Evolutionary conservation across 768 basidiomycete genomes (phyloP), one percentile per base, ranked within the genome.

Genomic region (Mycena alexandri): DNA sequence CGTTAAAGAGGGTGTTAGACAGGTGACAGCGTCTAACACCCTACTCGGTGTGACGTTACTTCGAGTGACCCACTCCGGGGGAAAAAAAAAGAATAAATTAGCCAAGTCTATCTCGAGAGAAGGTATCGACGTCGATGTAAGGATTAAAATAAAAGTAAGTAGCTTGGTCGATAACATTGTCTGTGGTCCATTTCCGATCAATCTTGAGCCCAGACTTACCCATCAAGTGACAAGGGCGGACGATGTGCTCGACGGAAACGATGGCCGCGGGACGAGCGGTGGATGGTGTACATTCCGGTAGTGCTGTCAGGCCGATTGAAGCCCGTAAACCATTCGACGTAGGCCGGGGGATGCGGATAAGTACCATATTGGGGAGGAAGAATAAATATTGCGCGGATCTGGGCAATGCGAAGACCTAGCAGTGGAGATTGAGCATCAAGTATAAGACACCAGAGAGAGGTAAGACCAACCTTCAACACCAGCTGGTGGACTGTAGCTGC

Each of bases 281-380:
- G 60, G 11, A 79, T 51, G 2, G 33, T 48, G 50, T 69, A 74
- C 72, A 80, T 72, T 0, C 67, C 63, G 19, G 33, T 61, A 25
- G 57, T 22, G 9, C 19, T 55, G 43, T 72, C 75, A 5, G 43
- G 69, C 5, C 16, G 41, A 2, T 63, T 60, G 36, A 75, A 71
- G 5, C 67, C 57, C 0, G 73, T 76, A 56, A 77, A 77, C 76
- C 76, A 78, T 36, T 78, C 72, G 21, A 78, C 46, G 55, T 76
- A 76, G 4, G 68, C 74, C 2, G 76, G 58, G 4, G 69, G 73
- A 19, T 69, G 65, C 9, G 58, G 29, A 16, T 50, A 63, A 2
- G 21, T 17, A 38, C 65, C 65, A 43, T 68, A 69, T 44, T 72
- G 63, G 24, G 46, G 60, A 7, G 73, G 71, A 1, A 74, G 48